Base-by-base conservation (phyloP, 1,284 basidiomycete species). In the Tetrapyrgos nigripes region DNA sequence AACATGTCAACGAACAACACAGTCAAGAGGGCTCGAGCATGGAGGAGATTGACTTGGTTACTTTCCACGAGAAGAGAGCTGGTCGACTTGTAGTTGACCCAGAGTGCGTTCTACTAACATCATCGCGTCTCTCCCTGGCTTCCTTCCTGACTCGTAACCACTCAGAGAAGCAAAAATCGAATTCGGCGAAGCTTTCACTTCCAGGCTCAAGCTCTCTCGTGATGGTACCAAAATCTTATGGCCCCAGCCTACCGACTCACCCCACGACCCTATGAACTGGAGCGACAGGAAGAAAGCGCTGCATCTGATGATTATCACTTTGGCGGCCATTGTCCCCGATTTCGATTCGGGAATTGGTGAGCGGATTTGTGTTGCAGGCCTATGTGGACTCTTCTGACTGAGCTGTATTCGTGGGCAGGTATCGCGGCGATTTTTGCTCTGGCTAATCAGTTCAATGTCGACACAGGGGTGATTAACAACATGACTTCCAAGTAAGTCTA, bases 291-390 rank as follows among this genome's bases (percentile, higher is more conserved):
- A 73, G 31, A 89, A 89, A 71, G 76, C 78, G 40, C 57, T 87
- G 2, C 84, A 85, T 56, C 71, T 89, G 24, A 60, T 85, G 35
- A 85, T 89, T 59, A 76, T 87, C 57, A 88, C 87, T 0, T 67
- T 89, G 35, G 86, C 88, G 9, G 85, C 88, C 2, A 82, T 89
- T 37, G 82, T 88, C 11, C 88, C 88, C 0, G 88, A 89, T 65
- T 89, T 89, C 62, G 84, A 87, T 63, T 88, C 86, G 11, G 86
- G 83, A 0, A 86, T 87, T 60, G 86, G 87, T 85, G 24, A 52
- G 10, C 26, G 14, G 46, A 3, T 11, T n/a, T 17, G 37, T 8
- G 17, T n/a, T 54, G 29, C 21, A 21, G 11, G 11, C 23, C 37
- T 27, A 40, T 46, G 17, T 35, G 26, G 47, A 50, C 4, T n/a